Base-by-base conservation (phyloP, 495 filamentous ascomycete genomes). In the Penicillium daleae region DNA sequence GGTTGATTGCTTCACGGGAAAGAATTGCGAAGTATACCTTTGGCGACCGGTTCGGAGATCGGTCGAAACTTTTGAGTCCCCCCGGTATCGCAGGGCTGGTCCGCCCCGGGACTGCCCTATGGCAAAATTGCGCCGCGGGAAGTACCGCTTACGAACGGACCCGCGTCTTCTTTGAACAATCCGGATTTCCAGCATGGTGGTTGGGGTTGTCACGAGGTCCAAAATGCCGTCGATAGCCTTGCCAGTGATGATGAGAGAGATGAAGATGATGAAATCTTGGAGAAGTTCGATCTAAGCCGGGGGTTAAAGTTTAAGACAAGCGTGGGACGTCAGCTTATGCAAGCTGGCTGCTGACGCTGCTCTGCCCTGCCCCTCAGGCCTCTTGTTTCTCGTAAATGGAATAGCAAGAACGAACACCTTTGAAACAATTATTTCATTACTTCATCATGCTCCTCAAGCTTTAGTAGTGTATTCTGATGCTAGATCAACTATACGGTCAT, bases 61-160 rank as follows among this genome's bases (percentile, higher is more conserved):
- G 48, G 44, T 65, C 27, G n/a, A 52, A 32, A 68, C 68, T n/a
- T n/a, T n/a, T 73, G 70, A 73, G 61, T 73, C 70, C 71, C 71
- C 46, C 70, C 70, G 68, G 71, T 71, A 66, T 71, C 70, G 70
- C 49, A 19, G 49, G 29, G 24, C 70, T 17, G n/a, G 55, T 51
- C 31, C 40, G n/a, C 26, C 21, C 51, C 51, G 29, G 19, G 4
- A 19, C n/a, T n/a, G n/a, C 31, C 51, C 59, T 55, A 66, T 68
- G n/a, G n/a, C n/a, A n/a, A n/a, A n/a, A n/a, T 68, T 60, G 59
- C 59, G 63, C 65, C 61, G 59, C 70, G 70, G 70, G 66, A 73
- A 71, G 31, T 32, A 37, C 65, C 70, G 68, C 68, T 73, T 73
- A 73, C 46, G 56, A 52, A 56, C 70, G 70, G 70, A 51, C 42